Base-by-base conservation (phyloP, 352 stramenopile species). In the Pythium periplocum region DNA sequence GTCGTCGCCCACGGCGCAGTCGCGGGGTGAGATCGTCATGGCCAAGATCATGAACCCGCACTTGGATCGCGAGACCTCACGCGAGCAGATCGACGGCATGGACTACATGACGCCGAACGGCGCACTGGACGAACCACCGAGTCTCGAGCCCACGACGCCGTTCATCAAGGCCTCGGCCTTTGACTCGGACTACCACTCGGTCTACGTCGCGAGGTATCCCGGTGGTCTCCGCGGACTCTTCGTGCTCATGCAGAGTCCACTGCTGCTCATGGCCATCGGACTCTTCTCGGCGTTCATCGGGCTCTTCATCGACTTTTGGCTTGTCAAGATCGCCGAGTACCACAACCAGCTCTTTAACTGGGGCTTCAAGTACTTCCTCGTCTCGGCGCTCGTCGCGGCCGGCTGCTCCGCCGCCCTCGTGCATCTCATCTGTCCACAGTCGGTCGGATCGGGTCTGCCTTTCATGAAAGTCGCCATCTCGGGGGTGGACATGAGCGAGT, bases 401-500 rank as follows among this genome's bases (percentile, higher is more conserved):
- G 59, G 62, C 36, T 80, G 84, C 51, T 74, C 74, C 37, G 70
- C 67, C 2, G 54, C 63, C 46, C 58, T 92, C 17, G 77, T 80
- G 17, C 76, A 90, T 42, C 64, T 75, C 12, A 55, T 86, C 47
- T 89, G 76, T 51, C 82, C 79, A 1, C 70, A 93, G 69, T 68
- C 82, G 35, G 75, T 78, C 38, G 82, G 82, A 30, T 93, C 82
- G 8, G 82, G 82, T 1, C 64, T 93, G 33, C 82, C 82, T 26
- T 87, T 82, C 61, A 93, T 90, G 74, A 84, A 78, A 59, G 82
- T 93, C 30, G 82, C 80, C 33, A 78, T 93, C 51, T 90, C 79
- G n/a, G 82, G 79, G 10, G 86, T 93, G 32, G 78, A 93, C 52
- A 89, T 90, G 78, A 73, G 69, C 48, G 66, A 71, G 42, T 90